A percentile compares a stretch with the other conserved stretches of the same genome.
phyloP scores from a whole-genome alignment of 2,329 filamentous ascomycete genomes.

The Tolypocladium sp. region DNA sequence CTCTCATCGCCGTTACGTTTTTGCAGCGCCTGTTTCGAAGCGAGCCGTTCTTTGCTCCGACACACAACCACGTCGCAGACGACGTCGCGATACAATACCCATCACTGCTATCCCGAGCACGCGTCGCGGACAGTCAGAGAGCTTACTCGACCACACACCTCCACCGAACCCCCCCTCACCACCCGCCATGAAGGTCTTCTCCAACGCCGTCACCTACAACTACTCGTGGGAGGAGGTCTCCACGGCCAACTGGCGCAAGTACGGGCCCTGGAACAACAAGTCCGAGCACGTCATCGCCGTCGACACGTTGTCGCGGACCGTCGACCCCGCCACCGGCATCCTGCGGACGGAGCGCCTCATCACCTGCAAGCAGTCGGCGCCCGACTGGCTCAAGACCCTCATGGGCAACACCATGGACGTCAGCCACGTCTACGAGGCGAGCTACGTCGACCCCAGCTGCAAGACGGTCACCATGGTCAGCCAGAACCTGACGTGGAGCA shows the following conservation, averaged over 20 bases:
- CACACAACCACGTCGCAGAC: background rate
- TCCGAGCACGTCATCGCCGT: constrained; percentile 94
- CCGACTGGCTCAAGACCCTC: constrained; percentile 71
- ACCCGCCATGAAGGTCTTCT: constrained; percentile 83
- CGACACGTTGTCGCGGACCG: constrained; percentile 71
- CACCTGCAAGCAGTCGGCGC: constrained; percentile 54
- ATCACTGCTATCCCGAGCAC: background rate
- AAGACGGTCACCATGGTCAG: constrained; percentile 96
- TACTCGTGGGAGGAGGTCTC: constrained; percentile 99
- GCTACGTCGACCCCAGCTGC: constrained; percentile 75
- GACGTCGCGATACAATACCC: background rate
- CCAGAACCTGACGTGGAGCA: constrained; percentile 87
- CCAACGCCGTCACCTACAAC: constrained; percentile 80
- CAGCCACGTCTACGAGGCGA: constrained; percentile 88
- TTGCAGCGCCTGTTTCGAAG: background rate
- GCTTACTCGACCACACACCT: background rate
- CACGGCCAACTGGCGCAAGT: constrained; percentile 96
- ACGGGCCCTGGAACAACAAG: constrained; percentile 98
- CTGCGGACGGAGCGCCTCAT: constrained; percentile 54
- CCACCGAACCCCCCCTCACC: background rate
- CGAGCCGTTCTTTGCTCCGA: background rate
- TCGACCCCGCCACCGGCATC: constrained; percentile 48
- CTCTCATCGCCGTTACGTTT: background rate
- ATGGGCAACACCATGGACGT: constrained; percentile 67
- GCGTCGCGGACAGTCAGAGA: background rate